A percentile compares a stretch with the other conserved stretches of the same genome.
phyloP scores from a whole-genome alignment of 2,329 filamentous ascomycete genomes.

The Cadophora malorum region DNA sequence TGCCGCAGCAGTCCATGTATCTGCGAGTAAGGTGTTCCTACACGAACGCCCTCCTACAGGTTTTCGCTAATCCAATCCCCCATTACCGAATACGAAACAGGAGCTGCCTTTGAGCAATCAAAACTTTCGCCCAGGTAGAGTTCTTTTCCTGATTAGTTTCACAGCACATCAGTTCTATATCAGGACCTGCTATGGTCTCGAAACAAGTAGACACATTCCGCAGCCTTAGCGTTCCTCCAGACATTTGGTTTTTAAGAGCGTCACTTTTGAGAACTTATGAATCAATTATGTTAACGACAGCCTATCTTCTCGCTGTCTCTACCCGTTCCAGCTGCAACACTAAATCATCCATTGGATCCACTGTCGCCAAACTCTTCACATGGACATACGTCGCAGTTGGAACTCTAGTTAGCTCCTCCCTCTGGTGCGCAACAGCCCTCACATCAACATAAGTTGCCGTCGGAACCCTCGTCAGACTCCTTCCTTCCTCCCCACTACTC shows the following conservation, averaged over 20 bases:
- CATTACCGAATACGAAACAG: background rate
- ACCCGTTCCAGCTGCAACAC: constrained; percentile 2
- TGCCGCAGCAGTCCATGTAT: background rate
- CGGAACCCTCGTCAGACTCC: constrained; percentile 7
- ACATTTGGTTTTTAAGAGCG: background rate
- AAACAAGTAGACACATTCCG: too few species aligned
- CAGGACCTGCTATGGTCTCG: too few species aligned
- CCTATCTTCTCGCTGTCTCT: background rate
- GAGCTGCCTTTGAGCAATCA: too few species aligned
- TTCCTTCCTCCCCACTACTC: constrained; percentile 2
- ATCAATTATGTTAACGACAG: too few species aligned
- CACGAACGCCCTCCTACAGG: background rate
- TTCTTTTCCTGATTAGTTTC: too few species aligned
- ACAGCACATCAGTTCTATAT: too few species aligned
- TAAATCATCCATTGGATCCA: constrained; percentile 2
- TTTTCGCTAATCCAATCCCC: background rate
- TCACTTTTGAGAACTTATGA: background rate
- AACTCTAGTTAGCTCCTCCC: background rate
- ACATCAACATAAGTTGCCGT: background rate
- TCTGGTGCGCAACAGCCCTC: background rate
- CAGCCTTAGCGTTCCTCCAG: too few species aligned
- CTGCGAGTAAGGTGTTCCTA: background rate
- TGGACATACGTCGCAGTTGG: background rate
- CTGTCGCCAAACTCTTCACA: background rate
- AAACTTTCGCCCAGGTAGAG: background rate